Percentiles rank a stretch among this genome's conserved stretches.
Conservation (phyloP, 1,284 basidiomycete genomes). For the Apiotrichum akiyoshidainum region DNA sequence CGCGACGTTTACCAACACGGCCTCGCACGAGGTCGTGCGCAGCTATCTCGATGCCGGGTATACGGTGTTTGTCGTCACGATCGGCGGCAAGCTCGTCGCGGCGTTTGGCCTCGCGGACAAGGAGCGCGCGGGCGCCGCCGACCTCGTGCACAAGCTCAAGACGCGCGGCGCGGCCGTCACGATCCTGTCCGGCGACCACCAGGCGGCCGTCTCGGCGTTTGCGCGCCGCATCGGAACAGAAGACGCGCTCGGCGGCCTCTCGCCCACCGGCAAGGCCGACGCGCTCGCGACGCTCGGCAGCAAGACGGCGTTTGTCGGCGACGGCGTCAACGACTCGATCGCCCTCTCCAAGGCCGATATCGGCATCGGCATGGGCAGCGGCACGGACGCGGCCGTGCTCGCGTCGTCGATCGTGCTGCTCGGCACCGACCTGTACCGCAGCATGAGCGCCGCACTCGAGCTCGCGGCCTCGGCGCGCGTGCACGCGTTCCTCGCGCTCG, state of each 20-base stretch:
- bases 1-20: not conserved
- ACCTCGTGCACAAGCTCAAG: not conserved
- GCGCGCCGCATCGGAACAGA: not conserved
- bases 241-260: not conserved
- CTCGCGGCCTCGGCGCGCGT: not conserved
- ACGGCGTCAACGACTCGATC: conserved; percentile 37
- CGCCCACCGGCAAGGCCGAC: conserved; percentile 2
- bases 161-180: conserved; percentile 19
- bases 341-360: conserved; percentile 20
- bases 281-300: not conserved
- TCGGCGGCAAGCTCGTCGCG: conserved; percentile 3
- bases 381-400: conserved; percentile 21
- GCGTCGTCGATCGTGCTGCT: conserved; percentile 3
- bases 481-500: conserved; percentile 10
- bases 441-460: conserved; percentile 15
- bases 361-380: conserved; percentile 4
- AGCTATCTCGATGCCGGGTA: not conserved
- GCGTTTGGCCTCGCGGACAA: conserved; percentile 3
- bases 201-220: not conserved
- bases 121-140: not conserved
- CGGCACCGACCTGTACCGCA: conserved; percentile 3
- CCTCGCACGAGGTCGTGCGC: not conserved
- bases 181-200: conserved; percentile 2
- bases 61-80: conserved; percentile 3
- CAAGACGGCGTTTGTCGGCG: conserved; percentile 25